Evolutionary conservation across 805 yeast genomes (phyloP), one percentile per base, ranked within the genome.

Genomic region (Lipomyces orientalis): DNA sequence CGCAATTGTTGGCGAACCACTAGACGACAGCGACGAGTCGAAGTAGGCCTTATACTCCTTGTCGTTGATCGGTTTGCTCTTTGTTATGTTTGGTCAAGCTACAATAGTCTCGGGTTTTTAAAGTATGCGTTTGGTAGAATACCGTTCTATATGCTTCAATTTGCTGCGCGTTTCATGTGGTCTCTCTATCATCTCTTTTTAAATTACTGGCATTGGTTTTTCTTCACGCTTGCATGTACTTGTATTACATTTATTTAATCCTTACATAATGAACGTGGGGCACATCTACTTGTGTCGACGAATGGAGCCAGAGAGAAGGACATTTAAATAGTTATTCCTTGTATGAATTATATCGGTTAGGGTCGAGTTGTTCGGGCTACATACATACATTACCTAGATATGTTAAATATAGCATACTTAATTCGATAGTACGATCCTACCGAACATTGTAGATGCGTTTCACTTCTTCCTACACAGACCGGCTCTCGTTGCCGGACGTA

Each of bases 11-110:
- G 74, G 74, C 46, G 69, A 64, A 51, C 59, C 55, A 8, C 25
- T 90, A 86, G 31, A 90, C 85, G 73, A 89, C 89, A 71, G 79
- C 79, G 61, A 89, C 78, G 64, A 91, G 58, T 54, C 64, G 22
- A 62, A 60, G 60, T 67, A 61, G 54, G n/a, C 4, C 19, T 60
- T 49, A 49, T 1, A 16, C 19, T 61, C 43, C 49, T 14, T 43
- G 22, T 58, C 7, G 29, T 25, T 25, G 29, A 25, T 25, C 29
- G 29, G 16, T 52, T 59, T 37, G 12, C 51, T 37, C 37, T 62
- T 49, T 14, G 25, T 43, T 16, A 46, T 52, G 43, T 43, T 43
- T 43, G 49, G 49, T 43, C 16, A 5, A 5, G 49, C 49, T n/a
- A n/a, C n/a, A 43, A 5, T 8, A 22, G 22, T 43, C 19, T 16